These are phyloP conservation scores for Colletotrichum orchidophilum DNA, from an alignment of 2,329 filamentous ascomycete species.

Conservation along the genomic window DNA sequence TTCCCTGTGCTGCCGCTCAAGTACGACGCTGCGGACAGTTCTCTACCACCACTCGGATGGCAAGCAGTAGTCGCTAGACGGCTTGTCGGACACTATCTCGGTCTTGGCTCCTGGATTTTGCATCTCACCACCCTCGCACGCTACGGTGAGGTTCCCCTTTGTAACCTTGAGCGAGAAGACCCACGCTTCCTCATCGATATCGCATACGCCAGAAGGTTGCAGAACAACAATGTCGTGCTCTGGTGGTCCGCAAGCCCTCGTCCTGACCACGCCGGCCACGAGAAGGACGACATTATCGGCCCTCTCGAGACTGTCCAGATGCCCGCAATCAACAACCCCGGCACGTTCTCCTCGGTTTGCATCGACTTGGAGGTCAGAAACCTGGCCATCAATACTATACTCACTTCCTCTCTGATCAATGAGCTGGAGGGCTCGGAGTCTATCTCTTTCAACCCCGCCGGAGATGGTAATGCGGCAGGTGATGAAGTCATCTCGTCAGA, in stretches of 20 bases:
- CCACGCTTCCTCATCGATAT: constrained; percentile 96
- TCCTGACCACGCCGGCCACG: constrained; percentile 95
- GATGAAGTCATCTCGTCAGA: constrained; percentile 61
- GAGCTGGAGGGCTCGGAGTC: constrained; percentile 92
- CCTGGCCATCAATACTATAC: constrained; percentile 95
- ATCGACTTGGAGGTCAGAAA: constrained; percentile 96
- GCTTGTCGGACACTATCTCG: constrained; percentile 88
- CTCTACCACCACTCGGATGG: constrained; percentile 92
- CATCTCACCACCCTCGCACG: constrained; percentile 88
- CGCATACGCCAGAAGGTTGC: constrained; percentile 88
- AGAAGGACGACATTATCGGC: constrained; percentile 88
- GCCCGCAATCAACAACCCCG: constrained; percentile 92
- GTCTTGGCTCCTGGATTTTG: constrained; percentile 90
- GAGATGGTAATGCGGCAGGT: constrained; percentile 70
- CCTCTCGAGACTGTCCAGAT: constrained; percentile 88
- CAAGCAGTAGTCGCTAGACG: constrained; percentile 88
- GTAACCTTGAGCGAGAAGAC: constrained; percentile 94
- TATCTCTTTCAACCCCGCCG: constrained; percentile 83
- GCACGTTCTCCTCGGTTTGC: constrained; percentile 94
- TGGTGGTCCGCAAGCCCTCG: constrained; percentile 94
- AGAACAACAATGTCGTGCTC: constrained; percentile 90
- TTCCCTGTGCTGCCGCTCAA: constrained; percentile 85
- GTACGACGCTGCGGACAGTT: constrained; percentile 84
- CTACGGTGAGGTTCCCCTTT: constrained; percentile 94
- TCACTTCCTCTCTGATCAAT: constrained; percentile 96